These are phyloP conservation scores for Candida germanica DNA, from an alignment of 805 yeast genomes.

Conservation along the genomic window DNA sequence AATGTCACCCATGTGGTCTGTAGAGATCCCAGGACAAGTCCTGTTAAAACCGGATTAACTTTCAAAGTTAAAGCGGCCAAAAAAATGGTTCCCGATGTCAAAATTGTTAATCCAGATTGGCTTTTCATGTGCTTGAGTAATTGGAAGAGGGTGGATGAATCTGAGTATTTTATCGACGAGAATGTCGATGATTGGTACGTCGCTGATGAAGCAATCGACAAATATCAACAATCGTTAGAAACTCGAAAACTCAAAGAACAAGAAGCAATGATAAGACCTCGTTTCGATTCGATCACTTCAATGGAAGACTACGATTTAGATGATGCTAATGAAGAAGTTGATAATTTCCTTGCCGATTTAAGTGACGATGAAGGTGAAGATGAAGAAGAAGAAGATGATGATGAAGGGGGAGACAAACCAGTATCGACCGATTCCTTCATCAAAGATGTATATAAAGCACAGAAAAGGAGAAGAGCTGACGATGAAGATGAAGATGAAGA, in stretches of 20 bases:
- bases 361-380: constrained; percentile 24
- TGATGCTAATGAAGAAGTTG: constrained; percentile 44
- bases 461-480: constrained; percentile 16
- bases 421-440: constrained; percentile 23
- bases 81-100: constrained; percentile 55
- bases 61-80: constrained; percentile 80
- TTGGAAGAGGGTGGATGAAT: constrained; percentile 72
- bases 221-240: constrained; percentile 34
- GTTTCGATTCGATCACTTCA: constrained; percentile 30
- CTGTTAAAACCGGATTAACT: constrained; percentile 46
- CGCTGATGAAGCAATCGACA: constrained; percentile 43
- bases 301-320: constrained; percentile 38
- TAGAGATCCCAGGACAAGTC: constrained; percentile 52
- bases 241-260: constrained; percentile 17
- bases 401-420: constrained; percentile 17
- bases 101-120: constrained; percentile 92
- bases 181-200: constrained; percentile 44
- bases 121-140: constrained; percentile 76
- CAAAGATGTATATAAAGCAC: constrained; percentile 19
- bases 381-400: constrained; percentile 22
- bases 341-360: constrained; percentile 46
- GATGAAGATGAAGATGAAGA: constrained; percentile 18
- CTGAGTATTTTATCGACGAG: constrained; percentile 53
- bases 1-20: constrained; percentile 88
- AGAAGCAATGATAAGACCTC: constrained; percentile 19